A percentile compares a stretch with the other conserved stretches of the same genome.
phyloP scores from a whole-genome alignment of 768 basidiomycete genomes.

The Cubamyces sp. region DNA sequence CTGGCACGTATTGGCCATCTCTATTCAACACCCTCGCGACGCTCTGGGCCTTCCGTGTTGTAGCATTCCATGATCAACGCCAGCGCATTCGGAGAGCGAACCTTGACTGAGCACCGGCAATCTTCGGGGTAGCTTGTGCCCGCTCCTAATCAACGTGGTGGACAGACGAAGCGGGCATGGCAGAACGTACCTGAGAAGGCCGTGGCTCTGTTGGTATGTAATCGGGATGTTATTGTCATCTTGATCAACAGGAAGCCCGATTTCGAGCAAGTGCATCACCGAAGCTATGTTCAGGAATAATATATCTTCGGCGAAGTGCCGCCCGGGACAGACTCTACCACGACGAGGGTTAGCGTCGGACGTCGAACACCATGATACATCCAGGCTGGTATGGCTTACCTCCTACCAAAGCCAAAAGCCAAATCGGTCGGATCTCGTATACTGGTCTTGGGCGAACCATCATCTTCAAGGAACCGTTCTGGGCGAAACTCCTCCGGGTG shows the following conservation, averaged over 20 bases:
- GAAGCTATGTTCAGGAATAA: slow-evolving; percentile 20
- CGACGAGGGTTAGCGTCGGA: no score
- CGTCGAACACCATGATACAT: neutral
- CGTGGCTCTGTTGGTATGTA: neutral
- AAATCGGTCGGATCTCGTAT: slow-evolving; percentile 3
- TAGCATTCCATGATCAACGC: neutral
- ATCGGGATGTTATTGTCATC: neutral
- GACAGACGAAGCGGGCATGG: neutral
- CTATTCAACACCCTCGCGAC: neutral
- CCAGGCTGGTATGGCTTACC: neutral
- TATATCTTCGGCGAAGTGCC: slow-evolving; percentile 1
- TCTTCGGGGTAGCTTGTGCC: neutral
- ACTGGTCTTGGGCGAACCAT: neutral
- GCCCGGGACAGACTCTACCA: slow-evolving; percentile 15
- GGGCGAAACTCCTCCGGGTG: slow-evolving; percentile 17
- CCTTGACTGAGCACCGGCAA: neutral
- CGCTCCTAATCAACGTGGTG: neutral
- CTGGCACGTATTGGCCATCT: no score
- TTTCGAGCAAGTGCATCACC: slow-evolving; percentile 15
- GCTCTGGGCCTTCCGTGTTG: neutral
- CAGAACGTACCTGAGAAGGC: neutral
- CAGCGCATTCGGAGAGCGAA: neutral
- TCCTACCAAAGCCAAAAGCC: slow-evolving; percentile 20
- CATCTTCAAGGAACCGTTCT: slow-evolving; percentile 20
- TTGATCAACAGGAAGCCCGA: slow-evolving; percentile 1